Base-by-base conservation (phyloP, 176 grass and related monocot genomes). In the Bonia amplexicaulis region DNA sequence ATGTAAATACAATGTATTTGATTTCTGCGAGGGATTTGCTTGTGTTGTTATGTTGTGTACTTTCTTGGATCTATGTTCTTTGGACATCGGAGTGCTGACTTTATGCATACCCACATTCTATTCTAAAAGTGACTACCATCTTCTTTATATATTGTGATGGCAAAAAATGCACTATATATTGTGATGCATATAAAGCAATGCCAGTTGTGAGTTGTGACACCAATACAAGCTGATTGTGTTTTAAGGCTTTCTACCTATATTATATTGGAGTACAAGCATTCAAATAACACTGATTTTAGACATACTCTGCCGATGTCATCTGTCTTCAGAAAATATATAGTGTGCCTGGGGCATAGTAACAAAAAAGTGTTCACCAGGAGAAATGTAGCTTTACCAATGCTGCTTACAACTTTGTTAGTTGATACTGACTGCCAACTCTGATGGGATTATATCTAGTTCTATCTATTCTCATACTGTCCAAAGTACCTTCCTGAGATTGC, bases 401-500 rank as follows among this genome's bases (percentile, higher is more conserved):
- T 62, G 23, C 23, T 26, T 62, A 62, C 59, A 27, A 62, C 23
- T 62, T 27, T 62, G 59, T 26, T 62, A 62, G 23, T 62, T 62
- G 59, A 12, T 26, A 20, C 54, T 7, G 19, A 57, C 19, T 57
- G 19, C 6, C 54, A 57, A 57, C 54, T 57, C 54, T 22, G 20
- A 57, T 9, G 54, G 19, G 54, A 57, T 57, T 37, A 37, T 57
- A 57, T 22, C 17, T 55, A 57, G 20, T 45, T 35, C 41, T 53
- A 33, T 25, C 53, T 74, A 54, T 79, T 87, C 59, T 93, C 91
- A 67, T 73, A 90, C 80, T 98, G 96, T n/a, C 93, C 91, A 71
- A 95, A 98, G 72, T 89, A 95, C 81, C 84, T 84, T 15, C 91
- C 93, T 12, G 81, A 88, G 58, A 98, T 89, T 49, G 91, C 64